These are phyloP conservation scores for Chaetomium globosum DNA, from an alignment of 2,329 filamentous ascomycete species.

Conservation along the genomic window DNA sequence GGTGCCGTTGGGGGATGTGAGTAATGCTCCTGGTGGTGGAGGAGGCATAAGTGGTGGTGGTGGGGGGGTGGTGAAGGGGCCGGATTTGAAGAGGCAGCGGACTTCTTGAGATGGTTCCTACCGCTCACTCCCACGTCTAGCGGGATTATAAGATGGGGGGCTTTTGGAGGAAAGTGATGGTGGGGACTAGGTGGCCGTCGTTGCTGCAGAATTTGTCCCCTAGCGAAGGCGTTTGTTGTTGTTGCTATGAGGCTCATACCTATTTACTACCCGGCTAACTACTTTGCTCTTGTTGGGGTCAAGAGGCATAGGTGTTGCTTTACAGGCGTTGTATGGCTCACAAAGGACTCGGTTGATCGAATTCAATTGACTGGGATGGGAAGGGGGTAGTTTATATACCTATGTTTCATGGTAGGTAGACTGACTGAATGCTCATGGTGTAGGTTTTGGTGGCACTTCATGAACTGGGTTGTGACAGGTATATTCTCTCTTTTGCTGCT, in stretches of 20 bases:
- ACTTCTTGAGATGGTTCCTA: constrained; percentile 35
- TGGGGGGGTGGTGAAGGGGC: constrained; percentile 31
- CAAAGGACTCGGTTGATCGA: not conserved
- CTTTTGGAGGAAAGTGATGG: not conserved
- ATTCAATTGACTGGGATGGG: not conserved
- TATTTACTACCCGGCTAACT: not conserved
- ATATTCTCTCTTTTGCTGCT: not conserved
- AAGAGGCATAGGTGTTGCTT: not conserved
- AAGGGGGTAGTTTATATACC: not conserved
- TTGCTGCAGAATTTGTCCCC: not conserved
- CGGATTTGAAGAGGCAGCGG: constrained; percentile 58
- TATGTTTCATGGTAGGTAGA: constrained; percentile 10
- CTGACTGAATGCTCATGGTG: not conserved
- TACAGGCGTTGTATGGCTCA: constrained; percentile 15
- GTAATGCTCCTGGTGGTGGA: constrained; percentile 44
- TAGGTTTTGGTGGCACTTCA: not conserved
- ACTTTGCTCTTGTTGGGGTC: not conserved
- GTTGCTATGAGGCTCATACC: not conserved
- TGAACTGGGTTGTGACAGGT: not conserved
- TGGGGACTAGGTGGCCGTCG: not conserved
- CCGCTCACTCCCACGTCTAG: not conserved
- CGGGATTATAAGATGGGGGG: not conserved
- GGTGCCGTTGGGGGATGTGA: constrained; percentile 55
- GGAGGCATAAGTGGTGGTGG: constrained; percentile 23
- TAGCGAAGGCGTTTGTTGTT: not conserved